These are phyloP conservation scores for Adenanthera pavonina DNA, from an alignment of 306 rosid species.

Conservation along the genomic window DNA sequence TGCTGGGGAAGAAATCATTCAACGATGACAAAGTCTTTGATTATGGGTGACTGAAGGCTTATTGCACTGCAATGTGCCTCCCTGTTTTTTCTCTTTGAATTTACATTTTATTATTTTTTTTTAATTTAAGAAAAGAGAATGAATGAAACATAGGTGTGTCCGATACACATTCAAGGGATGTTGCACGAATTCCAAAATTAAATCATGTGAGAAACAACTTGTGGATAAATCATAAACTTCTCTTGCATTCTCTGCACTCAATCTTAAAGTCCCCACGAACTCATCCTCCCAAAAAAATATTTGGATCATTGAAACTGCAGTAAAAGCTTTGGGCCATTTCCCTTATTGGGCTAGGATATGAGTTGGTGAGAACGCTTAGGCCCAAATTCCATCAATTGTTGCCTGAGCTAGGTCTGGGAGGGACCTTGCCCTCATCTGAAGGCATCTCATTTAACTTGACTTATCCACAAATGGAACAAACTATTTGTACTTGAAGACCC, in stretches of 20 bases:
- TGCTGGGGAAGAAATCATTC: not conserved
- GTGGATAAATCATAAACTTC: not conserved
- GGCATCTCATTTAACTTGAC: not conserved
- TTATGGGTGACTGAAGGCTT: not conserved
- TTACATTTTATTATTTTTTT: no score
- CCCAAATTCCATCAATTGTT: not conserved
- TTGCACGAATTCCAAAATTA: no score
- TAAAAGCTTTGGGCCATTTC: no score
- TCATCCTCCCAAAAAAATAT: not conserved
- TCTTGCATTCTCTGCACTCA: not conserved
- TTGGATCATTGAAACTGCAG: no score
- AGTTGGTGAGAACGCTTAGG: not conserved
- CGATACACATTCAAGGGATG: no score
- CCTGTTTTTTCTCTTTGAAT: not conserved
- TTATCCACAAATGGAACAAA: not conserved
- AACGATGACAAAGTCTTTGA: not conserved
- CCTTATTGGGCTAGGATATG: not conserved
- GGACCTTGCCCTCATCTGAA: not conserved
- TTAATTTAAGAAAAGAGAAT: no score
- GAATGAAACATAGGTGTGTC: not conserved
- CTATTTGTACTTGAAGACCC: not conserved
- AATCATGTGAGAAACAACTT: no score
- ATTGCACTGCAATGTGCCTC: not conserved
- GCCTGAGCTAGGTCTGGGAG: not conserved
- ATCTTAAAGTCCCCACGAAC: not conserved